A percentile compares a stretch with the other conserved stretches of the same genome.
Evolutionary conservation across 768 basidiomycete species (phyloP).

Genomic region (Collybia sordida): DNA sequence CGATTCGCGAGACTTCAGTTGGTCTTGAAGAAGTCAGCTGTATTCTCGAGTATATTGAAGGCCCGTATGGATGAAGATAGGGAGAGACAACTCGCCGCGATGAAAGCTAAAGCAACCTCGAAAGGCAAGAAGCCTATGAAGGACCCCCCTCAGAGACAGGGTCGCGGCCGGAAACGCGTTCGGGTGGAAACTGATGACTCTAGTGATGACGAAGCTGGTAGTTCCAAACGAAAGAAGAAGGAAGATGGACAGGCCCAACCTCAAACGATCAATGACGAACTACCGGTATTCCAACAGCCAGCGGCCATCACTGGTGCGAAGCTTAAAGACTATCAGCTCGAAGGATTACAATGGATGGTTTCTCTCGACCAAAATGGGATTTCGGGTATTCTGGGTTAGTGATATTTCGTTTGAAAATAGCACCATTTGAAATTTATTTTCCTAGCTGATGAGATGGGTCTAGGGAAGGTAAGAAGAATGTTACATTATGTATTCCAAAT

Average conservation of each 20-base stretch:
- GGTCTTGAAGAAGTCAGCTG: constrained; percentile 72
- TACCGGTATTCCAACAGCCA: constrained; percentile 65
- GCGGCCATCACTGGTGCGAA: constrained; percentile 79
- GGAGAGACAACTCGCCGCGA: constrained; percentile 20
- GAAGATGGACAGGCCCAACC: constrained; percentile 12
- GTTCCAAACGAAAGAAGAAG: constrained; percentile 19
- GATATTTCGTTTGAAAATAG: constrained; percentile 4
- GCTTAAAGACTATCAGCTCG: constrained; percentile 88
- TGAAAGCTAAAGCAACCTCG: constrained; percentile 6
- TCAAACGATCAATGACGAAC: constrained; percentile 21
- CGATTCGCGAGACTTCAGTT: constrained; percentile 57
- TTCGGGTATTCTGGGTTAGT: constrained; percentile 71
- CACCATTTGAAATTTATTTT: constrained; percentile 6
- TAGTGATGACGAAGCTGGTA: constrained; percentile 7
- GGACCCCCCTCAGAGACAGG: background rate
- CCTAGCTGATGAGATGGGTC: constrained; percentile 93
- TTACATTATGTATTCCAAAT: background rate
- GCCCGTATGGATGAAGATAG: constrained; percentile 72
- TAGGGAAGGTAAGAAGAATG: constrained; percentile 64
- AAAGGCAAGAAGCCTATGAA: constrained; percentile 8
- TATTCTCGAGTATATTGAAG: constrained; percentile 72
- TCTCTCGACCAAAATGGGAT: constrained; percentile 84
- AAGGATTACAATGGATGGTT: constrained; percentile 95
- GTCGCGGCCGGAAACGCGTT: constrained; percentile 19
- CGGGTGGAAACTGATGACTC: constrained; percentile 16